Base-by-base conservation (phyloP, 805 yeast species). In the Candida boleticola region DNA sequence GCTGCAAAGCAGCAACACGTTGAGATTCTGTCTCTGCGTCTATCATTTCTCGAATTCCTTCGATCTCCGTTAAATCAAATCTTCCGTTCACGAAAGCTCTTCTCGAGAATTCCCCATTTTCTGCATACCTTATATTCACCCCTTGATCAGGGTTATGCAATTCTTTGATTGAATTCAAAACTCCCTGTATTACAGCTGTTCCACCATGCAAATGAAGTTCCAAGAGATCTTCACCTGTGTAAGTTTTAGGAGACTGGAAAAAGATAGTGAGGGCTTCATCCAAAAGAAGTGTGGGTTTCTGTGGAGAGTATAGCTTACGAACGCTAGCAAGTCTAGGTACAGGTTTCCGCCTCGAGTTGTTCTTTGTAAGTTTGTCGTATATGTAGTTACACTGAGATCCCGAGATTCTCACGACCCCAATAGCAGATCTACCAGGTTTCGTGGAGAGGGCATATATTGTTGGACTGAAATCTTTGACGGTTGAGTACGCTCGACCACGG, bases 191-290 rank as follows among this genome's bases (percentile, higher is more conserved):
- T 1, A 92, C 88, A 0, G 98, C 97, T 10, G 76, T 80, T 3
- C 98, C 97, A 3, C 99, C 99, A 61, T 93, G 99, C 2, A 87
- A 62, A 55, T 93, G 97, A n/a, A 93, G 59, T 54, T 93, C 99
- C 7, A 90, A 66, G 20, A 85, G 52, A 52, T 92, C 97, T 59
- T 93, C 98, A 1, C 99, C 99, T 0, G 98, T 93, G 54, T 83
- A 93, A 0, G 96, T 83, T 11, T 73, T 67, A 0, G 97, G 97
- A 1, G 75, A 76, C 14, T 77, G 60, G 62, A 92, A 90, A 54
- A 65, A 83, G 1, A 89, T 53, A 0, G 83, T 68, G 16, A 93
- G 61, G 0, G 97, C 87, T 46, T 87, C 85, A 62, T 93, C 99
- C 6, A 93, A 61, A 2, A 90, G 51, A 2, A 51, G 38, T 6